phyloP scores from a whole-genome alignment of 164 flowering plant genomes.

The Litsea cubeba region DNA sequence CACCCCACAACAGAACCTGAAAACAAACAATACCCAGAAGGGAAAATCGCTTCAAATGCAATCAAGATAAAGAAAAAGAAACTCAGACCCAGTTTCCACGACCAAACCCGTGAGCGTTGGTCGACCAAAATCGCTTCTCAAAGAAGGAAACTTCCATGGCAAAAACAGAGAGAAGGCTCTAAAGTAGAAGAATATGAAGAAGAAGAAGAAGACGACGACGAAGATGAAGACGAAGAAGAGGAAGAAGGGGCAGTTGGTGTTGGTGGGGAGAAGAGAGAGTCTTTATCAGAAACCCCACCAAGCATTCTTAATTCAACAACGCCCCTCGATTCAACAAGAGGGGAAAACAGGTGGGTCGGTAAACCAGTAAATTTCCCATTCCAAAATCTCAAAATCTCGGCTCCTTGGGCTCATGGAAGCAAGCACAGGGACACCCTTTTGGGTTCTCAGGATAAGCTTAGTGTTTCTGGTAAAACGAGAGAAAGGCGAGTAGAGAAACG shows the following conservation, averaged over 20 bases:
- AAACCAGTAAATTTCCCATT: conserved; percentile 17
- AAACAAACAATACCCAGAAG: conserved; percentile 15
- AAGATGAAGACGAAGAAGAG: not conserved
- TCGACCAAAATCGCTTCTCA: conserved; percentile 41
- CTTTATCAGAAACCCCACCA: conserved; percentile 5
- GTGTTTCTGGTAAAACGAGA: not conserved
- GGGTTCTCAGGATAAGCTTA: conserved; percentile 10
- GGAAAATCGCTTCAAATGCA: conserved; percentile 7
- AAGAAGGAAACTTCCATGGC: conserved; percentile 67
- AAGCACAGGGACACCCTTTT: conserved; percentile 17
- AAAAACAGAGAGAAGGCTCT: conserved; percentile 19
- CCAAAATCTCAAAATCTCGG: conserved; percentile 19
- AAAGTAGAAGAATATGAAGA: not conserved
- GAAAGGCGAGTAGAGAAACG: not conserved
- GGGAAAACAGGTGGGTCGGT: conserved; percentile 3
- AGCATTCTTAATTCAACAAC: not conserved
- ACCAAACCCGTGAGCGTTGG: conserved; percentile 66
- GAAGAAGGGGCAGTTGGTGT: not conserved
- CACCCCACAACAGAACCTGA: conserved; percentile 19
- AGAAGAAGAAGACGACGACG: not conserved
- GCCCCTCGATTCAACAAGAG: conserved; percentile 1
- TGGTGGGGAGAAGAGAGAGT: too few species aligned
- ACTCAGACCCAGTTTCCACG: conserved; percentile 68
- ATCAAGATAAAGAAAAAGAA: conserved; percentile 48
- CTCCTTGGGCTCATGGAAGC: conserved; percentile 59